Evolutionary conservation across 2,329 filamentous ascomycete genomes (phyloP), one percentile per base, ranked within the genome.

Genomic region (Aspergillus sp.): DNA sequence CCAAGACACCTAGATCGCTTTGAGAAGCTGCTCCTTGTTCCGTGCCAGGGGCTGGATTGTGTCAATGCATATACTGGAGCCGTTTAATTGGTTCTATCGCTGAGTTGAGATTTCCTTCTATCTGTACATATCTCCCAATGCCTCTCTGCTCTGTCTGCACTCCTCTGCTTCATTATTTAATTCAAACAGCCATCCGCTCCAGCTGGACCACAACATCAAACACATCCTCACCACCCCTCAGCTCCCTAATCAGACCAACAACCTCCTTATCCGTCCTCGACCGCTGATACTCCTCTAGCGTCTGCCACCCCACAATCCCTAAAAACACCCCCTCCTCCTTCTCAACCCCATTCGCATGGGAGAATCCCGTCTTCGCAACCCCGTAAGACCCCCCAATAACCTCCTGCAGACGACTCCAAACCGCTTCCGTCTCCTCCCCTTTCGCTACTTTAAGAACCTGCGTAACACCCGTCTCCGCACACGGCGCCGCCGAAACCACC

Each of bases 11-110:
- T 56, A 17, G 46, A 51, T 44, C 39, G 39, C 8, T 56, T 56
- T 21, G 54, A 56, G 25, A 50, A 50, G 27, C n/a, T 56, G 25
- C 40, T 56, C 4, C 19, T 56, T 37, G 54, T 56, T 23, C 54
- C 54, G 9, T 56, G 54, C 6, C 54, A 51, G 39, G 54, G 54
- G 1, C 46, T 56, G 6, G 54, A 56, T 33, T 23, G 39, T 15
- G 54, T 39, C 4, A 39, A 50, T 3, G n/a, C 27, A 2, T 56
- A 44, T 15, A 17, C 50, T n/a, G n/a, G 19, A 6, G 17, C 21
- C 23, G 17, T 2, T 3, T 33, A 47, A 5, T 1, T 43, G 17
- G 4, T 41, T 41, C 14, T 33, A 14, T 8, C 21, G 50, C 17
- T 27, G 8, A 45, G 44, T 46, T 46, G 44, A 15, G 25, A 46